Conservation (phyloP, 2,329 filamentous ascomycete genomes). For the Xylariaceae sp. region DNA sequence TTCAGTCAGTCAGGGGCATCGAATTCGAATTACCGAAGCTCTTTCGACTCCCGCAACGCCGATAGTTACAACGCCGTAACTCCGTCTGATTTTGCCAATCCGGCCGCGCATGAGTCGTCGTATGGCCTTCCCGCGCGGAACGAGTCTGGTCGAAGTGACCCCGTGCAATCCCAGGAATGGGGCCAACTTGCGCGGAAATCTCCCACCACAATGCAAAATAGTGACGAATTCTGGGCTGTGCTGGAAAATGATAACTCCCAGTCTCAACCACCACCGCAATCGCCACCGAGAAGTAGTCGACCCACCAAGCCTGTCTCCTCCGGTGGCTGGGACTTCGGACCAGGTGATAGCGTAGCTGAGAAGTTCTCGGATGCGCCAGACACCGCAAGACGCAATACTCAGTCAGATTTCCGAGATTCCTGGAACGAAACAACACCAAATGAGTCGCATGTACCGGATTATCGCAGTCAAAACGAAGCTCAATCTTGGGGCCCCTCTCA, state of each 20-base stretch:
- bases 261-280: background rate
- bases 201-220: background rate
- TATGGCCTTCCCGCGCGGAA: too few species aligned
- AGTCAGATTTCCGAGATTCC: background rate
- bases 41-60: background rate
- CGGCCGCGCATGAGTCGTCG: background rate
- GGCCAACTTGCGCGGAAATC: slow-evolving; percentile 11
- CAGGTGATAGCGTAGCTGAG: background rate
- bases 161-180: slow-evolving; percentile 14
- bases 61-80: too few species aligned
- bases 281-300: background rate
- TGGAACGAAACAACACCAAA: background rate
- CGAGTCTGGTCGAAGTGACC: too few species aligned
- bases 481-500: background rate
- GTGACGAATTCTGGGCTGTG: background rate
- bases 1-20: background rate
- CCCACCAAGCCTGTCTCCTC: background rate
- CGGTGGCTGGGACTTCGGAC: background rate
- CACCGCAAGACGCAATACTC: background rate
- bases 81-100: background rate
- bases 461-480: background rate
- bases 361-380: background rate
- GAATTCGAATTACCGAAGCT: background rate
- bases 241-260: background rate
- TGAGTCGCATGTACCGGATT: background rate